Evolutionary conservation across 164 flowering plant genomes (phyloP).

Genomic region (Annona cherimola): DNA sequence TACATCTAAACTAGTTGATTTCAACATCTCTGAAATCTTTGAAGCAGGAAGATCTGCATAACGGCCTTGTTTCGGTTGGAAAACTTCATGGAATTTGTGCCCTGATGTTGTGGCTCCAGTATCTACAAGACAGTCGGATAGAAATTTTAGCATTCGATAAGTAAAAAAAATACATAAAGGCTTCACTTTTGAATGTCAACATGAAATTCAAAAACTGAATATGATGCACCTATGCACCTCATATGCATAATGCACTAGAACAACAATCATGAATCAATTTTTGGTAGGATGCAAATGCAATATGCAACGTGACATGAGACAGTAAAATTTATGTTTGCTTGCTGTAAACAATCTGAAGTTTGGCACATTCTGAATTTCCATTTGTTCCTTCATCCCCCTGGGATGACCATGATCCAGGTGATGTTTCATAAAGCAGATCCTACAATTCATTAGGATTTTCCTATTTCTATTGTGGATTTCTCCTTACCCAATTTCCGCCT

Average conservation of each 20-base stretch:
- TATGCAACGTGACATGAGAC: neutral
- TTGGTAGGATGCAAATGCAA: neutral
- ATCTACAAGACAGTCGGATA: neutral
- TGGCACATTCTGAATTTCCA: neutral
- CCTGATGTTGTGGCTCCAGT: slow-evolving; percentile 34
- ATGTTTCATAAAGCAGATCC: neutral
- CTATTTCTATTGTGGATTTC: no score
- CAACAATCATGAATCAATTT: neutral
- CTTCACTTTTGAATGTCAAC: no score
- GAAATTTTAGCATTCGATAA: neutral
- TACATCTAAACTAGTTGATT: slow-evolving; percentile 64
- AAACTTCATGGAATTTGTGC: slow-evolving; percentile 34
- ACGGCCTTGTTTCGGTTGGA: slow-evolving; percentile 40
- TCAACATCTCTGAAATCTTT: slow-evolving; percentile 54
- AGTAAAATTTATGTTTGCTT: neutral
- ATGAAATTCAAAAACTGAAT: neutral
- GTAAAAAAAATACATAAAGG: neutral
- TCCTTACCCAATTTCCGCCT: neutral
- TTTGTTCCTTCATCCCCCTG: neutral
- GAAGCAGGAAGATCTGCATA: slow-evolving; percentile 50
- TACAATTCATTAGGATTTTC: neutral
- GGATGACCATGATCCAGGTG: neutral
- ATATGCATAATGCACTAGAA: neutral
- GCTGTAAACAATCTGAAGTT: neutral
- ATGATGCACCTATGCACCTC: neutral